A percentile compares a stretch with the other conserved stretches of the same genome.
Evolutionary conservation across 2,329 filamentous ascomycete genomes (phyloP).

Genomic region (Cordyceps cateniannulata): DNA sequence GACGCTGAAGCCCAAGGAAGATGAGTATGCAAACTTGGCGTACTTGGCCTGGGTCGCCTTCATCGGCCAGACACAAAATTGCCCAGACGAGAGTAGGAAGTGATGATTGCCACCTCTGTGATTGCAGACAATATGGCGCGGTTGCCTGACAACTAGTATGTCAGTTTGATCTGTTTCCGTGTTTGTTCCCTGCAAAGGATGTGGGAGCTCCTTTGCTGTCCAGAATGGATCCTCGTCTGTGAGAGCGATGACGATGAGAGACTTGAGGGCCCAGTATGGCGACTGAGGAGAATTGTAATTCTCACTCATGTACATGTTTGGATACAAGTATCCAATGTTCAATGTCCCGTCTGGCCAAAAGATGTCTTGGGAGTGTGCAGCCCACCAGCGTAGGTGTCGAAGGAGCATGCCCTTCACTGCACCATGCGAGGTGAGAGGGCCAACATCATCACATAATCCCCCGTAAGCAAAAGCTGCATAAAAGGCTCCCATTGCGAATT

Average conservation of each 20-base stretch:
- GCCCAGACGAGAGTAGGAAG: constrained; percentile 35
- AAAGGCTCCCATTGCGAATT: constrained; percentile 44
- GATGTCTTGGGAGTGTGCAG: constrained; percentile 31
- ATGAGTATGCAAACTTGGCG: constrained; percentile 43
- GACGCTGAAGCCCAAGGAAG: constrained; percentile 38
- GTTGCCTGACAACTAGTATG: not conserved
- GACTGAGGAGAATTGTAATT: constrained; percentile 53
- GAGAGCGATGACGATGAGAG: constrained; percentile 36
- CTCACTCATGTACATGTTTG: constrained; percentile 49
- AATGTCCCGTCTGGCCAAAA: constrained; percentile 44
- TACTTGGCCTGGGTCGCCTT: constrained; percentile 39
- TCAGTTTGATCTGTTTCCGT: not conserved
- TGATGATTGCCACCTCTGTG: constrained; percentile 28
- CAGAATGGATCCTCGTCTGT: constrained; percentile 36
- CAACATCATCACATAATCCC: constrained; percentile 29
- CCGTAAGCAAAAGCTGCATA: constrained; percentile 40
- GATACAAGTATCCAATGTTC: constrained; percentile 36
- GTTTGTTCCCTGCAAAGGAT: constrained; percentile 15
- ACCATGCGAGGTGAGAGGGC: constrained; percentile 31
- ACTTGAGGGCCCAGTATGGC: constrained; percentile 48
- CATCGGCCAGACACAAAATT: constrained; percentile 31
- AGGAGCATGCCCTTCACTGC: constrained; percentile 41
- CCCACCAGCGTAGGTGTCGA: constrained; percentile 46
- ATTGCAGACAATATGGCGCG: constrained; percentile 40
- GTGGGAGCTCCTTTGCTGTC: constrained; percentile 29